Base-by-base conservation (phyloP, 2,329 filamentous ascomycete species). In the Phaeosphaeria sp. region DNA sequence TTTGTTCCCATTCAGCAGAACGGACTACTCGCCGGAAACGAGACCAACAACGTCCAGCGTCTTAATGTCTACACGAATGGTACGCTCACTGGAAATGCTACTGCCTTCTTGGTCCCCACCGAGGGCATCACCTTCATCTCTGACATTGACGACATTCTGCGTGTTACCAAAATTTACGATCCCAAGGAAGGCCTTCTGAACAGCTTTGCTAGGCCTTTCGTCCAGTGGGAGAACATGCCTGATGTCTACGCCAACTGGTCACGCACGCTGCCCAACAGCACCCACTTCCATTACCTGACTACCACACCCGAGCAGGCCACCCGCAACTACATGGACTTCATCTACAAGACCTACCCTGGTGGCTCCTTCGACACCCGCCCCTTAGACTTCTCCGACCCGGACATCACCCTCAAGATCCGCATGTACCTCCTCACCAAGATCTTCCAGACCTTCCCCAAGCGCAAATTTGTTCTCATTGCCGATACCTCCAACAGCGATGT, bases 251-350 rank as follows among this genome's bases (percentile, higher is more conserved):
- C 87, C 63, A 91, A 92, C 69, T 93, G 90, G 90, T 87, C 85
- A 1, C 78, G 78, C n/a, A 85, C 82, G 21, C 80, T 91, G 15
- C 84, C 86, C 0, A 84, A 91, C 68, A 64, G 64, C 57, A 82
- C 88, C 60, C 91, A 93, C 74, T 93, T 93, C 80, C 90, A 93
- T 78, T 93, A 93, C 77, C 82, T 93, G 20, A 93, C 91, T 0
- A 93, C 91, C 0, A 92, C 90, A 0, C 91, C 91, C 0, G 91
- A 93, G 77, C 91, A 93, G 74, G 84, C 87, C 4, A 92, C 91
- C 0, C 82, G 90, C 43, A 89, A 88, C 64, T 93, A 93, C 78
- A 92, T 92, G 89, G 84, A 90, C 58, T 85, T 90, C 76, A 92
- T 93, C 74, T 93, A 90, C 81, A 85, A 86, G 69, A 91, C 85